phyloP scores from a whole-genome alignment of 129 eudicot species.

The Tagetes patula region DNA sequence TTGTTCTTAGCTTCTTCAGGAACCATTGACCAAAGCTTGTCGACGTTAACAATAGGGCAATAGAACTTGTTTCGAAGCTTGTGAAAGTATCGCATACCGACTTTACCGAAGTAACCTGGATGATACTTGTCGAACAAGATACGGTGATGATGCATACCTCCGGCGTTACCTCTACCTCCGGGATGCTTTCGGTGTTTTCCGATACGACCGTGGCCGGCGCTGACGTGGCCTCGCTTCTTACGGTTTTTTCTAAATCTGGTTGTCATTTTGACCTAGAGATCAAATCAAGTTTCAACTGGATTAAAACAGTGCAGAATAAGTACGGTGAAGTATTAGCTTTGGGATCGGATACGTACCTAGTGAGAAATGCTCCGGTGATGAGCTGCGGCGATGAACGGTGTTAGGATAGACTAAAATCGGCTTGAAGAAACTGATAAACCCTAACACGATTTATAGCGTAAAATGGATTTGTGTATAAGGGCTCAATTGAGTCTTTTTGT shows the following conservation, averaged over 20 bases:
- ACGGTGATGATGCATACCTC: slow-evolving; percentile 90
- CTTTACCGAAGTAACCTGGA: slow-evolving; percentile 88
- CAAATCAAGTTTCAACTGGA: background rate
- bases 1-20: slow-evolving; percentile 64
- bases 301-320: background rate
- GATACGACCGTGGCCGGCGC: slow-evolving; percentile 79
- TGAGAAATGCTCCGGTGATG: slow-evolving; percentile 23
- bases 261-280: slow-evolving; percentile 42
- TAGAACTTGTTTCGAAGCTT: slow-evolving; percentile 68
- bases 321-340: background rate
- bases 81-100: slow-evolving; percentile 87
- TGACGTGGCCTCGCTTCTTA: slow-evolving; percentile 81
- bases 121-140: slow-evolving; percentile 91
- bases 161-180: slow-evolving; percentile 77
- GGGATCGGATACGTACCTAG: background rate
- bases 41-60: slow-evolving; percentile 76
- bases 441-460: slow-evolving; percentile 13
- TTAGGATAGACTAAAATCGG: background rate
- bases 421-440: background rate
- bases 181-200: slow-evolving; percentile 82
- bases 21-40: slow-evolving; percentile 76
- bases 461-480: background rate
- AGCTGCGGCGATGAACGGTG: background rate
- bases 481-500: background rate
- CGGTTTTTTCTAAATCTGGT: slow-evolving; percentile 64